Base-by-base conservation (phyloP, 331 rosid species). In the Cydonia oblonga region DNA sequence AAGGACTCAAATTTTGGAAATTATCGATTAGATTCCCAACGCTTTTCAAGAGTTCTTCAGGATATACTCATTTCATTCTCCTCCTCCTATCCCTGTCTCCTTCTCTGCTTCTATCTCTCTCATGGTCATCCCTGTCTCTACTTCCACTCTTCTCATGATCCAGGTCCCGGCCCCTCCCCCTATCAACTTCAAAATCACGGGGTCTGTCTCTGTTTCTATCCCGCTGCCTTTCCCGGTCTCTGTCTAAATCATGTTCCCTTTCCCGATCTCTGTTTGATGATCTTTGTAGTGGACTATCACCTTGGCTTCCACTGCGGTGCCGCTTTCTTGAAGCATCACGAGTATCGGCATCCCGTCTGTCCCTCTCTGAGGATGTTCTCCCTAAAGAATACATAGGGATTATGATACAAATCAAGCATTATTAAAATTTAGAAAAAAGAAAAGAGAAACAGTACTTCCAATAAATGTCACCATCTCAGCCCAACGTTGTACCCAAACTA, bases 121-220 rank as follows among this genome's bases (percentile, higher is more conserved):
- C 96, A 7, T 82, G 85, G 70, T 95, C 99, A 69, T 95, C 97
- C 76, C 96, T 84, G 71, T 95, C 98, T 71, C 90, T 74, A 83
- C 99, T 91, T 71, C 96, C 97, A 83, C 99, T 87, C 84, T 91
- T 91, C 73, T 89, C 99, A 5, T 84, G 81, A 38, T 83, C 87
- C 72, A 1, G 54, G 3, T 49, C 54, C 54, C 54, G 54, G 54
- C 54, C 54, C 8, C 84, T 85, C 69, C 86, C 93, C 60, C 87
- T 81, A n/a, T 90, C 93, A 30, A 38, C 69, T 52, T 88, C 90
- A n/a, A 80, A 72, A 78, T 88, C 96, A 65, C 80, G 35, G 74
- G 63, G 54, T 51, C 77, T 70, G 18, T 54, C 85, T 80, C 85
- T 90, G 57, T 78, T 73, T 33, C 85, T 75, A 18, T 91, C 97